Percentiles rank a stretch among this genome's conserved stretches.
phyloP scores from a whole-genome alignment of 306 rosid species.

The Quercus engelmannii region DNA sequence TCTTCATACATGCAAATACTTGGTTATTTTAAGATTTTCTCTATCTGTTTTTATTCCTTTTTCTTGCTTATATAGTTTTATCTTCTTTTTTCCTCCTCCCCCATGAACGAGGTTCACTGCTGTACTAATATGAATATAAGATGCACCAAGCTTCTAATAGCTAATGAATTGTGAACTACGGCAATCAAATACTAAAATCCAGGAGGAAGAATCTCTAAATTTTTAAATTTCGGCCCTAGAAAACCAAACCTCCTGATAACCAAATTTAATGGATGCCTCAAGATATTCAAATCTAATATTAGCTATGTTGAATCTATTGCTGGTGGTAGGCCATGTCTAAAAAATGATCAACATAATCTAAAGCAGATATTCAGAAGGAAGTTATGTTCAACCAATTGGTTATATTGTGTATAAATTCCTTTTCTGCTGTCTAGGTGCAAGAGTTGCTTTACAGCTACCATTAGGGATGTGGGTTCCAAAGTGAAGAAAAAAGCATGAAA shows the following conservation, averaged over 20 bases:
- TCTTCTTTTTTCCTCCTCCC: conserved; percentile 2
- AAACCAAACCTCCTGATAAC: neutral
- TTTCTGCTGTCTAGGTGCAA: neutral
- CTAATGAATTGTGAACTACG: neutral
- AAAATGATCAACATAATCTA: neutral
- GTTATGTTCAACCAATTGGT: neutral
- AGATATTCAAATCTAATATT: neutral
- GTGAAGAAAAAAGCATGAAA: neutral
- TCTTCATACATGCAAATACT: conserved; percentile 10
- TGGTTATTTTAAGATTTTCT: conserved; percentile 11
- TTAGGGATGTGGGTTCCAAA: neutral
- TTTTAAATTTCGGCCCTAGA: neutral
- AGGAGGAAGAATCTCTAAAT: neutral
- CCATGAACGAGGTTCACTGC: neutral
- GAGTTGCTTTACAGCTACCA: neutral
- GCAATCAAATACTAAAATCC: neutral
- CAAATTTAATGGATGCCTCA: neutral
- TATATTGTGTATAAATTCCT: neutral
- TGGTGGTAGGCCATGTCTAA: neutral
- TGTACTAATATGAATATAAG: neutral
- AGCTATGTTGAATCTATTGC: neutral
- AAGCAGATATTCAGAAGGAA: neutral
- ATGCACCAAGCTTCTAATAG: neutral
- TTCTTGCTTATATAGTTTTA: conserved; percentile 1
- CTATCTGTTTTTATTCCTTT: neutral